Base-by-base conservation (phyloP, 2,329 filamentous ascomycete species). In the Colletotrichum scovillei region DNA sequence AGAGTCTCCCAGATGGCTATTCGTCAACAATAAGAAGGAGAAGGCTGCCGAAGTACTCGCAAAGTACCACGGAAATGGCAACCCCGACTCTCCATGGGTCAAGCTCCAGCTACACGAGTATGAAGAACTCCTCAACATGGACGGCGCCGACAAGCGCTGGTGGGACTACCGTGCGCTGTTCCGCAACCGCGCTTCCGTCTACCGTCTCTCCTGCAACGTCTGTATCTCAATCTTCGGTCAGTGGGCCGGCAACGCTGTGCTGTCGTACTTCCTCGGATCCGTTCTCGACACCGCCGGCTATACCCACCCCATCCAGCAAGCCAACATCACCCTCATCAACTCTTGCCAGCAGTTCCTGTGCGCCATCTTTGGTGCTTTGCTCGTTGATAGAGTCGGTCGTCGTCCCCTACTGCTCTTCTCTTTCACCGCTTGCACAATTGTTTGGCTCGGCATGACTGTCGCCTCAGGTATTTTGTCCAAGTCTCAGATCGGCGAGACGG, bases 271-370 rank as follows among this genome's bases (percentile, higher is more conserved):
- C 79, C 82, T 89, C 24, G 77, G 76, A 9, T 78, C 86, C 64
- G 85, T 90, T 32, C 82, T 90, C 60, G 81, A 86, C 65, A 87
- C 86, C 3, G 87, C 87, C 59, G 89, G 89, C 24, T 83, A 87
- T 76, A 83, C 78, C 1, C 78, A 82, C 59, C 76, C 78, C 64
- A 77, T 79, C 35, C 69, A 76, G 24, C 84, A 88, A 76, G 82
- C 85, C 64, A 86, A 88, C 76, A 84, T 90, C 74, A 88, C 84
- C 9, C 84, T 89, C 38, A 87, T 87, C 78, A 87, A 88, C 79
- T 84, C 84, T 32, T 86, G 85, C 68, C 84, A 87, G 77, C 85
- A 88, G 75, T 86, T 89, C 77, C 76, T 84, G 66, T 86, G 84
- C 74, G 87, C 87, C 55, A 82, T 88, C 42, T 69, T 86, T 16